These are phyloP conservation scores for Hericium alpestre DNA, from an alignment of 768 basidiomycete species.

Conservation along the genomic window DNA sequence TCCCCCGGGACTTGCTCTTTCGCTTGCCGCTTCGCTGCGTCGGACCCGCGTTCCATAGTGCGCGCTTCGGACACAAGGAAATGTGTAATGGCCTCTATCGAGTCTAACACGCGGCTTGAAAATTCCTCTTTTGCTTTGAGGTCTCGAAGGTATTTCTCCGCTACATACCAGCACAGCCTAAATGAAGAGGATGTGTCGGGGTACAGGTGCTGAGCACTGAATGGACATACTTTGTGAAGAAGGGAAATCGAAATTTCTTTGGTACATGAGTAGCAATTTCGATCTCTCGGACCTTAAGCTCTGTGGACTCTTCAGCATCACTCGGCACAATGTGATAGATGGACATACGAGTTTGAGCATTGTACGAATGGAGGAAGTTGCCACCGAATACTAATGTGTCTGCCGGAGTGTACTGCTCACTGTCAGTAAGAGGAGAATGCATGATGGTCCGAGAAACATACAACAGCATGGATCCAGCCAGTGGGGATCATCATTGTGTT, in stretches of 20 bases:
- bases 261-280: slow-evolving; percentile 90
- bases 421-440: background rate
- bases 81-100: slow-evolving; percentile 58
- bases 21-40: slow-evolving; percentile 63
- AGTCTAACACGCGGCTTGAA: slow-evolving; percentile 52
- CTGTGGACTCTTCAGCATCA: slow-evolving; percentile 27
- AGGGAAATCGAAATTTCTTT: slow-evolving; percentile 33
- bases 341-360: slow-evolving; percentile 70
- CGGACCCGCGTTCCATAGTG: slow-evolving; percentile 59
- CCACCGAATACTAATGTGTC: slow-evolving; percentile 96
- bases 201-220: background rate
- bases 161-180: slow-evolving; percentile 88
- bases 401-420: slow-evolving; percentile 67
- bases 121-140: slow-evolving; percentile 49
- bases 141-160: slow-evolving; percentile 68
- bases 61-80: slow-evolving; percentile 74
- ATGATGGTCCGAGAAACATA: slow-evolving; percentile 28
- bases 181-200: background rate
- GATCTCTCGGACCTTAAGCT: slow-evolving; percentile 81
- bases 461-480: slow-evolving; percentile 97
- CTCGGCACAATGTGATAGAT: background rate
- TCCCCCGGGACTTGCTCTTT: slow-evolving; percentile 77
- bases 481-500: slow-evolving; percentile 93
- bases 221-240: slow-evolving; percentile 16
- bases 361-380: slow-evolving; percentile 92